Base-by-base conservation (phyloP, 306 rosid genomes). In the Oxytropis ochrocephala region DNA sequence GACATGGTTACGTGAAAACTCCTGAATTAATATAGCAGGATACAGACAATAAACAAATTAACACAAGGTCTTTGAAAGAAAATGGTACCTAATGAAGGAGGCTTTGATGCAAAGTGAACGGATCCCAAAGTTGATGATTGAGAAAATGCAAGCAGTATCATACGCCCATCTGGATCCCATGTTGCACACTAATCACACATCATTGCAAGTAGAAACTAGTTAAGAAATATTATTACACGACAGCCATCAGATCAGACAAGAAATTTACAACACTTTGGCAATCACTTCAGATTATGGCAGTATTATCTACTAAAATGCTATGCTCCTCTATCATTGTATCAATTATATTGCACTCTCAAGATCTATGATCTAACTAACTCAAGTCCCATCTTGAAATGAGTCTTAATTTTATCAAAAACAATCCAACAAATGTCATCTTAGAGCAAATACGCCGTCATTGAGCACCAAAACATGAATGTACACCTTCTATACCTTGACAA, bases 121-220 rank as follows among this genome's bases (percentile, higher is more conserved):
- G 98, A 93, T 55, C 96, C 97, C 87, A 93, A 82, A 24, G 84
- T 84, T 78, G 96, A 86, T 42, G 98, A 93, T 76, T 78, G 76
- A 56, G 97, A 88, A 81, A 93, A 90, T 24, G 95, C 90, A 72
- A 93, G 93, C 70, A 93, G 85, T 80, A 88, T 82, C 97, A 93
- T 88, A 11, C 78, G 89, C 57, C 97, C 97, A 80, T 90, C 98
- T 69, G 97, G 96, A 81, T 90, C 98, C 98, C 98, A 94, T 41
- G 86, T 84, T 66, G 94, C 98, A 78, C 94, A 88, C 98, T 94
- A 75, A 80, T 60, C 75, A 70, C 17, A 76, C 62, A 75, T 38
- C n/a, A 78, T 69, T 2, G 64, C 55, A 16, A 56, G 35, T 36
- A 55, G 50, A 54, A 78, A 68, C 29, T 14, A 73, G 10, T 52